These are phyloP conservation scores for Poronia punctata DNA, from an alignment of 495 filamentous ascomycete genomes.

Conservation along the genomic window DNA sequence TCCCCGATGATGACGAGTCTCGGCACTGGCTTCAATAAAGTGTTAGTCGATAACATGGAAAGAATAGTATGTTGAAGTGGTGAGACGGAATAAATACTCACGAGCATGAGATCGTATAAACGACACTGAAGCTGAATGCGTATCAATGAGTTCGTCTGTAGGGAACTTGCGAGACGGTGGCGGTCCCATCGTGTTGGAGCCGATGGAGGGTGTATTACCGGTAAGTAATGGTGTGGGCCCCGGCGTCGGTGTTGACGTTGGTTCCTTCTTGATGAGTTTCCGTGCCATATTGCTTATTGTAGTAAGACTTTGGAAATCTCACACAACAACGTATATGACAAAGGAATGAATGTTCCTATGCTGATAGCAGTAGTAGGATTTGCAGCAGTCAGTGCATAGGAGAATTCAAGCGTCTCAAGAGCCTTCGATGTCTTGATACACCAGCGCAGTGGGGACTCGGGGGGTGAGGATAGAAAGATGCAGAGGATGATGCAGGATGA, in stretches of 20 bases:
- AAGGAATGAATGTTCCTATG: too few species aligned
- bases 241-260: background rate
- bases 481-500: too few species aligned
- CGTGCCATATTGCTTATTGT: too few species aligned
- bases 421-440: too few species aligned
- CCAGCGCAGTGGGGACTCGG: too few species aligned
- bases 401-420: too few species aligned
- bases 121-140: constrained; percentile 8
- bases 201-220: background rate
- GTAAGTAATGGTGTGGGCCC: background rate
- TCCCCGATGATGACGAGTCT: constrained; percentile 17
- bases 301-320: too few species aligned
- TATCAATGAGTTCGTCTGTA: constrained; percentile 10
- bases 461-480: too few species aligned
- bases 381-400: too few species aligned
- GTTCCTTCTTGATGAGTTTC: too few species aligned
- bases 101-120: constrained; percentile 22
- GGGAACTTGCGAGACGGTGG: constrained; percentile 12
- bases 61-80: background rate
- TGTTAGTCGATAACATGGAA: background rate
- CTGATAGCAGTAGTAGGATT: too few species aligned
- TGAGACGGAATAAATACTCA: constrained; percentile 8
- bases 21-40: constrained; percentile 15
- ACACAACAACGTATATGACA: too few species aligned
- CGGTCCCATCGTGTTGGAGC: constrained; percentile 17